A percentile compares a stretch with the other conserved stretches of the same genome.
These are phyloP conservation scores for Raphanus hybrid DNA, from an alignment of 441 rosid genomes.

Conservation along the genomic window DNA sequence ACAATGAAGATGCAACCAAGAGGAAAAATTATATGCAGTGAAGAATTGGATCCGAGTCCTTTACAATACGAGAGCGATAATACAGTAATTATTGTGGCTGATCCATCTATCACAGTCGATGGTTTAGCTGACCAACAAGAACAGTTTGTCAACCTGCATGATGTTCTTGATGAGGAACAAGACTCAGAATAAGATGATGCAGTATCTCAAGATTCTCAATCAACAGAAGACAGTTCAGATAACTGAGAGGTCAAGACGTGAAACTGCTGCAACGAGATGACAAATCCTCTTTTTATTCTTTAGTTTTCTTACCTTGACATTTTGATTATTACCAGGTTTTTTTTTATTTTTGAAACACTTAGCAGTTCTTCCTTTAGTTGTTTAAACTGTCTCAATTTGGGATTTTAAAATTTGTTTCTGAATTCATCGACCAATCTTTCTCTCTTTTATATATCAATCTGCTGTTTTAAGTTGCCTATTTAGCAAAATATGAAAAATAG, in stretches of 20 bases:
- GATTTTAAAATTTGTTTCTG: too few species aligned
- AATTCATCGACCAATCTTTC: too few species aligned
- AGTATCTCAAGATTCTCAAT: not conserved
- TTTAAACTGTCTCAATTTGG: too few species aligned
- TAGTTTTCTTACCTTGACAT: not conserved
- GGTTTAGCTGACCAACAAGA: not conserved
- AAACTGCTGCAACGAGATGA: not conserved
- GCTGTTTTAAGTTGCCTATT: too few species aligned
- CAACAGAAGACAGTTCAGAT: not conserved
- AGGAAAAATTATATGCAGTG: not conserved
- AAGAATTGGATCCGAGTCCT: not conserved
- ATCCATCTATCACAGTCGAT: not conserved
- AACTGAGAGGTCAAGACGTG: not conserved
- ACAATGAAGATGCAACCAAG: constrained; percentile 16
- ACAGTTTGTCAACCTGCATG: not conserved
- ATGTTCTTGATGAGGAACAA: constrained; percentile 7
- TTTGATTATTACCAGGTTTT: not conserved
- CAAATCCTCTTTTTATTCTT: not conserved
- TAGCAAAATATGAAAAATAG: too few species aligned
- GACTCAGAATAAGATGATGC: not conserved
- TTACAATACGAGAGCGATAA: not conserved
- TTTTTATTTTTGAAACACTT: too few species aligned
- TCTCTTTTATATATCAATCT: too few species aligned
- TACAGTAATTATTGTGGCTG: not conserved
- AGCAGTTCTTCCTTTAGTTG: too few species aligned